Evolutionary conservation across 1,284 basidiomycete genomes (phyloP), one percentile per base, ranked within the genome.

Genomic region (Heterobasidion irregulare): DNA sequence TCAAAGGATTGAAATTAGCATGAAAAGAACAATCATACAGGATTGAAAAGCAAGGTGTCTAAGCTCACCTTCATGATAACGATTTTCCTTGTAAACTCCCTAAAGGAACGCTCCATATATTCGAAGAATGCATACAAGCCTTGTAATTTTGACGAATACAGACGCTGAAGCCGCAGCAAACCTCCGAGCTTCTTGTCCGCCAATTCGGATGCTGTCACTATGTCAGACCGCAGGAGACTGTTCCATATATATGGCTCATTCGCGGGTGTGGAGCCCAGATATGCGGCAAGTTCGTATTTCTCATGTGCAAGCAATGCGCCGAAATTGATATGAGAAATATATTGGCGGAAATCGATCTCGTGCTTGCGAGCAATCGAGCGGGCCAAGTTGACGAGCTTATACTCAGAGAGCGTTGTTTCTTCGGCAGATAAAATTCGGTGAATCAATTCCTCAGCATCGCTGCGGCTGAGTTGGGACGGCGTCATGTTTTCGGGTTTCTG

Each of bases 91-190:
- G 74, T 78, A 59, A 77, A 85, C 41, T 83, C 75, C 53, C 79
- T 74, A 6, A 73, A 72, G 2, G 79, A 78, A 58, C 77, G 76
- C 18, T 69, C 71, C 5, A 86, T 65, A 64, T 82, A 84, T 53
- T 81, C 76, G 59, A 84, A 86, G 62, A 84, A 86, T 0, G 79
- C 77, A 1, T 71, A 65, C 2, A 79, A 66, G 0, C 83, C 77
- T 55, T 79, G 74, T 19, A 68, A 65, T 16, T 67, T 71, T 0
- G 83, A 84, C 0, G 79, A 77, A 64, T 84, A 85, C 8, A 85
- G 65, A n/a, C 78, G 72, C 57, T 85, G 83, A 47, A 85, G 69
- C 0, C 75, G 72, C 55, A 83, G 72, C 13, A 81, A 79, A 2
- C 72, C 74, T 46, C 74, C 66, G 5, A 86, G 68, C 6, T 74